Percentiles rank a stretch among this genome's conserved stretches.
These are phyloP conservation scores for Myriosclerotinia duriaeana DNA, from an alignment of 2,329 filamentous ascomycete genomes.

Conservation along the genomic window DNA sequence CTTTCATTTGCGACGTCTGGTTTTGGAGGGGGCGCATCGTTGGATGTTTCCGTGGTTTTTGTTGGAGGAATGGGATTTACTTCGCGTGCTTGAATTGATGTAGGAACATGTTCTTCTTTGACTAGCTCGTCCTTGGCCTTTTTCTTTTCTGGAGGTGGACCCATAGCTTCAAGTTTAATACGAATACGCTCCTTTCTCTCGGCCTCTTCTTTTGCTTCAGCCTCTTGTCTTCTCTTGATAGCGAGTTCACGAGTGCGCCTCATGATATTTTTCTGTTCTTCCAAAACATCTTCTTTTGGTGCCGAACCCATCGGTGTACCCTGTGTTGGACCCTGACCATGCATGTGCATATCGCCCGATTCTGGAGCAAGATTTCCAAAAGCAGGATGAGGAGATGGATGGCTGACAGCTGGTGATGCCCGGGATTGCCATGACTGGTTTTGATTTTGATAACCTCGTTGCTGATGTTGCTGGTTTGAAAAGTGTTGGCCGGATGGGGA, in stretches of 20 bases:
- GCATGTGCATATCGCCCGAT: slow-evolving; percentile 40
- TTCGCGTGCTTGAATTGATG: slow-evolving; percentile 39
- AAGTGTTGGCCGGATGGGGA: slow-evolving; percentile 38
- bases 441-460: slow-evolving; percentile 27
- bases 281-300: slow-evolving; percentile 54
- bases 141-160: slow-evolving; percentile 61
- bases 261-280: slow-evolving; percentile 70
- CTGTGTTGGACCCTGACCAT: slow-evolving; percentile 26
- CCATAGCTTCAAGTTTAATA: slow-evolving; percentile 69
- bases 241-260: slow-evolving; percentile 67
- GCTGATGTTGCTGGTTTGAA: slow-evolving; percentile 32
- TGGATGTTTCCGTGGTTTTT: slow-evolving; percentile 26
- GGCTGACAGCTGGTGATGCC: slow-evolving; percentile 41
- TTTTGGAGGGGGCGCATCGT: slow-evolving; percentile 25
- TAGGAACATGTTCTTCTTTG: slow-evolving; percentile 47
- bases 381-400: slow-evolving; percentile 39
- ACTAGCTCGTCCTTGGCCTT: slow-evolving; percentile 53
- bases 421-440: slow-evolving; percentile 45
- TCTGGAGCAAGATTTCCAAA: slow-evolving; percentile 40
- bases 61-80: slow-evolving; percentile 21
- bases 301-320: slow-evolving; percentile 38
- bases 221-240: slow-evolving; percentile 64
- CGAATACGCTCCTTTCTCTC: slow-evolving; percentile 68
- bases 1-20: slow-evolving; percentile 25
- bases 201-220: slow-evolving; percentile 71